These are phyloP conservation scores for Pisolithus orientalis DNA, from an alignment of 768 basidiomycete genomes.

Conservation along the genomic window DNA sequence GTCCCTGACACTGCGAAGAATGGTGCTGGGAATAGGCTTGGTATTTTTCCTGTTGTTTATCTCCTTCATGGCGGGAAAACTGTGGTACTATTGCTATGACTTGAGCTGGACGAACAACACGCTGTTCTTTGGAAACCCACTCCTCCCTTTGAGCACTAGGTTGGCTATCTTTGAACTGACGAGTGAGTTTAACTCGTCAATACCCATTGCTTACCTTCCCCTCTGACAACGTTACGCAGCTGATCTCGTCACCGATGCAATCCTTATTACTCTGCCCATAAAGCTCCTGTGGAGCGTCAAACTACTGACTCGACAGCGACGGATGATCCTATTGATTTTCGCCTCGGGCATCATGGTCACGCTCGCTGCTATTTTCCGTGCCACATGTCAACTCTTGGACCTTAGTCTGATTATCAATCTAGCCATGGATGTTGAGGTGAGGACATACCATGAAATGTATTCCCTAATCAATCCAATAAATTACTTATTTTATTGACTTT, in stretches of 20 bases:
- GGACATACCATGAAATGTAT: not conserved
- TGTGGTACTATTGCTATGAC: conserved; percentile 10
- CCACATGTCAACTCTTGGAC: conserved; percentile 7
- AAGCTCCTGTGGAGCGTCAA: conserved; percentile 17
- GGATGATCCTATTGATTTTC: conserved; percentile 20
- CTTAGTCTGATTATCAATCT: conserved; percentile 1
- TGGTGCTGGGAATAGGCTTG: conserved; percentile 6
- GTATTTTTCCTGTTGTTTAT: conserved; percentile 9
- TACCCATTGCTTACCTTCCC: not conserved
- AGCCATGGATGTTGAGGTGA: conserved; percentile 16
- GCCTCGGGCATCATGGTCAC: conserved; percentile 14
- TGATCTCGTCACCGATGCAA: conserved; percentile 10
- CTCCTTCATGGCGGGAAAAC: conserved; percentile 1
- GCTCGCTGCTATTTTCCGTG: conserved; percentile 11
- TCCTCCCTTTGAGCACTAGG: conserved; percentile 1
- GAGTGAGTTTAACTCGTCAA: conserved; percentile 7
- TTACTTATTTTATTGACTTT: not conserved
- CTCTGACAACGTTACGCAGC: not conserved
- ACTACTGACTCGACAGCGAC: conserved; percentile 12
- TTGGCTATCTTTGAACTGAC: conserved; percentile 10
- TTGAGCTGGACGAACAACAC: conserved; percentile 5
- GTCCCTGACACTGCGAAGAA: conserved; percentile 3
- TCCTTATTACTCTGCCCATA: conserved; percentile 15
- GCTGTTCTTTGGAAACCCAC: conserved; percentile 3
- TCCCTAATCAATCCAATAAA: no score